Evolutionary conservation across 2,329 filamentous ascomycete genomes (phyloP).

Genomic region (Fusarium mangiferae): DNA sequence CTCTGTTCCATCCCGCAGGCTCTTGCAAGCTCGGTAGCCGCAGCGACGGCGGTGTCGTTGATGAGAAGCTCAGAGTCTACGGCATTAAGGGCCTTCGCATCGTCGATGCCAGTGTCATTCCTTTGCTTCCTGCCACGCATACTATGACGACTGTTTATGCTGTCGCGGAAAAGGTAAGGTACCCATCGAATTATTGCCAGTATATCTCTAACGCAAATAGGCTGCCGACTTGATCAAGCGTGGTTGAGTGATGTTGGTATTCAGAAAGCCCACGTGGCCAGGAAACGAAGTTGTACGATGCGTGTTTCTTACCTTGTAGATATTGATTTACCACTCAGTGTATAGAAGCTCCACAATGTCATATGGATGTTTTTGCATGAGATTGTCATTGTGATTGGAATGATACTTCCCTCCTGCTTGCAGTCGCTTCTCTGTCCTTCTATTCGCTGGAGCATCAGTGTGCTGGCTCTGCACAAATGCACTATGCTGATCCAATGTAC

Average conservation of each 20-base stretch:
- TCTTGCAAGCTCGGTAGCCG: slow-evolving; percentile 52
- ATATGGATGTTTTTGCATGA: neutral
- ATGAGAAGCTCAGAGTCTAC: slow-evolving; percentile 38
- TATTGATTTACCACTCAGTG: neutral
- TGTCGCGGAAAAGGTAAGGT: slow-evolving; percentile 43
- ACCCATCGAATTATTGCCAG: rapidly evolving
- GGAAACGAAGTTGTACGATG: neutral
- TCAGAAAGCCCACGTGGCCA: neutral
- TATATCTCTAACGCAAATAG: neutral
- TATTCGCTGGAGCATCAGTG: neutral
- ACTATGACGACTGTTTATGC: slow-evolving; percentile 45
- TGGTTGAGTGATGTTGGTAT: neutral
- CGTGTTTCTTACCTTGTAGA: neutral
- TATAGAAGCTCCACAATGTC: neutral
- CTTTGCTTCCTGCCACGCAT: slow-evolving; percentile 39
- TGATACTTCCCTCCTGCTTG: neutral
- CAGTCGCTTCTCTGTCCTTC: neutral
- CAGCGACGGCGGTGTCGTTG: slow-evolving; percentile 52
- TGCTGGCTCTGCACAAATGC: neutral
- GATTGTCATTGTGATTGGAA: neutral
- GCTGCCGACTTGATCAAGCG: slow-evolving; percentile 31
- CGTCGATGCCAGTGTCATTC: slow-evolving; percentile 50
- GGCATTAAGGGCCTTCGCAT: slow-evolving; percentile 45
- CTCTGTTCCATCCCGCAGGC: slow-evolving; percentile 34
- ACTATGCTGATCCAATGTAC: neutral